Conservation (phyloP, 2,329 filamentous ascomycete genomes). For the Aureobasidium melanogenum region DNA sequence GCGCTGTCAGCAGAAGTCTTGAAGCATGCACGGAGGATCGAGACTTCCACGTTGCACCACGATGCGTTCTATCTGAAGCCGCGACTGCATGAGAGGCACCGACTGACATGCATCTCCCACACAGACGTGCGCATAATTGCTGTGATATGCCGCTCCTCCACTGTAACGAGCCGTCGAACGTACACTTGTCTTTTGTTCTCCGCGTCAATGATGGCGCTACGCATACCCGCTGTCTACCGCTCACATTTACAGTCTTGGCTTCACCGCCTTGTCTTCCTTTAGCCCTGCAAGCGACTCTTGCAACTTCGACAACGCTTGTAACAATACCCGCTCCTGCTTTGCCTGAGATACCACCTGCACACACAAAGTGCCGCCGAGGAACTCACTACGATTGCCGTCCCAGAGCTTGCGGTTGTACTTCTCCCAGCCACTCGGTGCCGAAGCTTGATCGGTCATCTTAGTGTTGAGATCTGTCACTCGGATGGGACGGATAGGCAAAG, state of each 20-base stretch:
- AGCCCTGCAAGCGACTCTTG: conserved; percentile 34
- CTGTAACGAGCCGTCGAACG: not conserved
- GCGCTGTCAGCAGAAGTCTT: not conserved
- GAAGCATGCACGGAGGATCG: not conserved
- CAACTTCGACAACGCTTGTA: conserved; percentile 45
- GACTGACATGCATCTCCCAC: not conserved
- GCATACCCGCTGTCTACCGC: not conserved
- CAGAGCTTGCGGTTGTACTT: conserved; percentile 51
- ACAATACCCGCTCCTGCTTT: conserved; percentile 45
- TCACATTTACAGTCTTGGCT: conserved; percentile 2
- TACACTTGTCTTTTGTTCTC: not conserved
- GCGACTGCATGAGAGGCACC: not conserved
- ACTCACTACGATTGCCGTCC: conserved; percentile 44
- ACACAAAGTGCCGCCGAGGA: conserved; percentile 45
- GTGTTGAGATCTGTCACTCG: conserved; percentile 41
- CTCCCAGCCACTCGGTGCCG: conserved; percentile 46
- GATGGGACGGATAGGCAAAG: conserved; percentile 46
- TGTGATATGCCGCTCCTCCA: not conserved
- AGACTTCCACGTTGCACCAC: conserved; percentile 1
- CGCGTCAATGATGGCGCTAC: not conserved
- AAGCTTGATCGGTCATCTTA: conserved; percentile 30
- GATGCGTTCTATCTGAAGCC: not conserved
- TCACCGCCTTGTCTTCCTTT: not conserved
- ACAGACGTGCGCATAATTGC: not conserved
- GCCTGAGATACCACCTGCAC: conserved; percentile 50